Evolutionary conservation across 164 flowering plant genomes (phyloP).

Genomic region (Annona squamosa): DNA sequence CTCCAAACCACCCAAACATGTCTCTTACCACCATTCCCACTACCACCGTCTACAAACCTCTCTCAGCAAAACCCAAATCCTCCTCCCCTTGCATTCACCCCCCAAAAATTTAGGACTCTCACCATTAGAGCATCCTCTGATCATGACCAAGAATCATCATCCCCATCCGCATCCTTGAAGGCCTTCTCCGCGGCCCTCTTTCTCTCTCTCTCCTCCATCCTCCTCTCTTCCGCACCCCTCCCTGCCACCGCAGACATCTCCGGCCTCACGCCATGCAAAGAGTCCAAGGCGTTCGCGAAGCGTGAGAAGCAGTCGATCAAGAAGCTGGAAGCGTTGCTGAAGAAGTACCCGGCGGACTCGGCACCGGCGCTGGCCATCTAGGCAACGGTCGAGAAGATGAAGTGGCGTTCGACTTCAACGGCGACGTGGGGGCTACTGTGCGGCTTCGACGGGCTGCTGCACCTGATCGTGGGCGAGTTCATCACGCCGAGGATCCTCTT

Average conservation of each 20-base stretch:
- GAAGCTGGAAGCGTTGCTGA: slow-evolving; percentile 76
- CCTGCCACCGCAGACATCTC: slow-evolving; percentile 87
- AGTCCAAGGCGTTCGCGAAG: slow-evolving; percentile 90
- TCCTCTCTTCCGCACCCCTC: slow-evolving; percentile 47
- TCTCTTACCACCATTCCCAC: slow-evolving; percentile 44
- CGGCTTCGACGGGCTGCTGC: slow-evolving; percentile 93
- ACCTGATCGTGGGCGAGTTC: slow-evolving; percentile 97
- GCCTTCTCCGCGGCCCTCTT: slow-evolving; percentile 88
- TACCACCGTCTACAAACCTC: slow-evolving; percentile 28
- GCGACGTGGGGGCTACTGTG: slow-evolving; percentile 86
- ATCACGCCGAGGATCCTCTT: slow-evolving; percentile 88
- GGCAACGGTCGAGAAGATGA: slow-evolving; percentile 95
- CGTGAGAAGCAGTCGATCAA: slow-evolving; percentile 82
- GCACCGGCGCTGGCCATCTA: slow-evolving; percentile 93
- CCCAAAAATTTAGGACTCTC: slow-evolving; percentile 20
- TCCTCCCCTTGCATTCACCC: slow-evolving; percentile 8
- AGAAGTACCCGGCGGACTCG: slow-evolving; percentile 77
- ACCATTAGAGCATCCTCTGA: slow-evolving; percentile 17
- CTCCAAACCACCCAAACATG: slow-evolving; percentile 18
- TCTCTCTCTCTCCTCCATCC: slow-evolving; percentile 51
- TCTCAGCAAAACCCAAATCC: slow-evolving; percentile 23
- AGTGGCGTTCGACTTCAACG: slow-evolving; percentile 66
- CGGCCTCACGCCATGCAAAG: slow-evolving; percentile 97
- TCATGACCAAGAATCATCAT: neutral
- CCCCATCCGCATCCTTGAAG: slow-evolving; percentile 28